Base-by-base conservation (phyloP, 352 stramenopile species). In the Nothophytophthora sp. region DNA sequence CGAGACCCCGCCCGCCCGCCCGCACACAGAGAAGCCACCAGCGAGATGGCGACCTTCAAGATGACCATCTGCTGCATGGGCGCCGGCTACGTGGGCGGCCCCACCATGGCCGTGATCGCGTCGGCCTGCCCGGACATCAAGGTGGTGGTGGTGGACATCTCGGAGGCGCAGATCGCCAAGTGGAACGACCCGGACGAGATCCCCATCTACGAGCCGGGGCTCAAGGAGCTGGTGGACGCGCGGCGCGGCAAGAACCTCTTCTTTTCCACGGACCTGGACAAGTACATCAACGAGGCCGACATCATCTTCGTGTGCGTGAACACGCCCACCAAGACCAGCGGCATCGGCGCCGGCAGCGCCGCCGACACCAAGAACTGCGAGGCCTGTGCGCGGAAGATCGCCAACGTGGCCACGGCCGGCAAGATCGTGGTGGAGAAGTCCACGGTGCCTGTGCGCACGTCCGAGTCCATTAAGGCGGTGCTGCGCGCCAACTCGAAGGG, bases 341-440 rank as follows among this genome's bases (percentile, higher is more conserved):
- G 97, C 55, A 98, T 99, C 49, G 97, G 97, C 36, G 96, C 97
- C 9, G 98, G 98, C 23, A 95, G 93, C 50, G 97, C 97, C 4
- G 96, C 97, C 13, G 98, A 99, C 70, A 98, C 99, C 15, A 99
- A 99, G 66, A 99, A 99, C 77, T 99, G 97, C 60, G 97, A 99
- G 75, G 81, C 98, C 18, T 99, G 96, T 57, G 97, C 97, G 23
- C 92, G 98, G 41, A 99, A 92, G 63, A 99, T 99, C 75, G 97
- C 97, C 7, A 75, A 98, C 50, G 88, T 98, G 38, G 88, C 97
- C 5, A 98, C 70, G 2, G 70, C 72, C 25, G 74, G 92, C 55
- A 99, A 99, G 78, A 99, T 99, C 68, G 96, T 99, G 24, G 96
- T 99, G 15, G 97, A 99, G 70, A 99, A 99, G 86, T 99, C 91